phyloP scores from a whole-genome alignment of 768 basidiomycete species.

The Psilocybe sp. region DNA sequence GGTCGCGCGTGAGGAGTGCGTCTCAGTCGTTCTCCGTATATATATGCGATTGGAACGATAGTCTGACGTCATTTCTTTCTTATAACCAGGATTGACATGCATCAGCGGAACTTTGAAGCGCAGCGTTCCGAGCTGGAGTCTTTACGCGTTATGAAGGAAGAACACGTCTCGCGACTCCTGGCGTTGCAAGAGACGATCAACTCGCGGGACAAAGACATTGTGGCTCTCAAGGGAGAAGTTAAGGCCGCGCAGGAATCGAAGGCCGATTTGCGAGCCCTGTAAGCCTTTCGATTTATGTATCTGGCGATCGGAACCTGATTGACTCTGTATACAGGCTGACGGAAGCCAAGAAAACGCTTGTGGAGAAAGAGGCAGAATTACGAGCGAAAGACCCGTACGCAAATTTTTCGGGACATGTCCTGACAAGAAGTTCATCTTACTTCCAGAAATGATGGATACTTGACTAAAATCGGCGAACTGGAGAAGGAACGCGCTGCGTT shows the following conservation, averaged over 20 bases:
- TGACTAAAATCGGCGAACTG: conserved; percentile 3
- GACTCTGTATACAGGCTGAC: conserved; percentile 16
- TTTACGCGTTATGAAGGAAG: neutral
- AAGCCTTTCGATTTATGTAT: neutral
- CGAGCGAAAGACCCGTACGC: conserved; percentile 7
- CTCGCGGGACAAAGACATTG: conserved; percentile 22
- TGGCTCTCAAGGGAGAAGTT: conserved; percentile 16
- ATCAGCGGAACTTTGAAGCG: too few relatives aligned
- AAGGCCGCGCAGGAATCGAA: conserved; percentile 23
- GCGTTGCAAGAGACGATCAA: conserved; percentile 22
- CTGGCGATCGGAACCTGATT: neutral
- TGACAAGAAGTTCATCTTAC: neutral
- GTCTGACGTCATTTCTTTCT: too few relatives aligned
- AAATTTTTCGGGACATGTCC: neutral
- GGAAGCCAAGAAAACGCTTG: conserved; percentile 20
- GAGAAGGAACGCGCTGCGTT: conserved; percentile 3
- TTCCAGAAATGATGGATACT: conserved; percentile 10
- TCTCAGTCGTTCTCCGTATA: neutral
- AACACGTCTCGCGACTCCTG: conserved; percentile 18
- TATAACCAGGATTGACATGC: too few relatives aligned
- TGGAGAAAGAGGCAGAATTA: conserved; percentile 18
- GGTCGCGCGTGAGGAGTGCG: conserved; percentile 17
- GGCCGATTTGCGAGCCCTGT: conserved; percentile 24
- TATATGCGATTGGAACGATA: neutral
- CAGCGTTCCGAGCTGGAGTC: too few relatives aligned